Conservation (phyloP, 805 yeast species). For the Cyberlindnera misumaiensis region DNA sequence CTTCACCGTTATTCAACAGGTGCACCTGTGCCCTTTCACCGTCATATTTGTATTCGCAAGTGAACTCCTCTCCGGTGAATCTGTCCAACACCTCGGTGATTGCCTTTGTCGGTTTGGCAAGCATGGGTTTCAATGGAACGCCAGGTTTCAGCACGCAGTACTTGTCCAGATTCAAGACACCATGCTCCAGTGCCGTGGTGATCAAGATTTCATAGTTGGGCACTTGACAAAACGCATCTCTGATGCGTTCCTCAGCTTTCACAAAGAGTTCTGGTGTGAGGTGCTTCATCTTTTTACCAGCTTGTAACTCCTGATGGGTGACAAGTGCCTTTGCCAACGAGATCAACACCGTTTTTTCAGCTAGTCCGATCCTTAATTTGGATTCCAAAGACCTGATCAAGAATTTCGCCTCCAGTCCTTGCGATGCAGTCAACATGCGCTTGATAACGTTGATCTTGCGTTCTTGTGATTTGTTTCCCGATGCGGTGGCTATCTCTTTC, state of each 20-base stretch:
- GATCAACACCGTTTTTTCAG: conserved; percentile 84
- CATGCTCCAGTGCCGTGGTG: conserved; percentile 54
- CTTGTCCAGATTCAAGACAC: conserved; percentile 57
- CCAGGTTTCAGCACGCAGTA: conserved; percentile 82
- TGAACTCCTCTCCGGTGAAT: conserved; percentile 76
- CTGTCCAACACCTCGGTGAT: conserved; percentile 88
- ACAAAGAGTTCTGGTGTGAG: conserved; percentile 39
- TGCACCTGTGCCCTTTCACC: conserved; percentile 98
- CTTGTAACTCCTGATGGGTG: conserved; percentile 43
- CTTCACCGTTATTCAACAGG: conserved; percentile 53
- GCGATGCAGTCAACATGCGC: conserved; percentile 78
- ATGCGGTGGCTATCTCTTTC: conserved; percentile 65
- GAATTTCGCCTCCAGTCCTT: conserved; percentile 83
- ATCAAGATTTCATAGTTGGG: conserved; percentile 87
- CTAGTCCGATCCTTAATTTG: conserved; percentile 85
- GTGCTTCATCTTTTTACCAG: conserved; percentile 17
- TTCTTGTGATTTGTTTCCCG: conserved; percentile 79
- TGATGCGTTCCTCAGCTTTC: conserved; percentile 68
- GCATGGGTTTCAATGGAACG: conserved; percentile 93
- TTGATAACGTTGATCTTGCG: conserved; percentile 75
- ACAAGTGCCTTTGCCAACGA: conserved; percentile 81
- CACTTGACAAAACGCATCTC: conserved; percentile 82
- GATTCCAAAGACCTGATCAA: conserved; percentile 89
- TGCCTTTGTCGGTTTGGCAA: conserved; percentile 95
- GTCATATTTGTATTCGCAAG: conserved; percentile 95